Conservation (phyloP, 306 rosid genomes). For the Arachis stenosperma region DNA sequence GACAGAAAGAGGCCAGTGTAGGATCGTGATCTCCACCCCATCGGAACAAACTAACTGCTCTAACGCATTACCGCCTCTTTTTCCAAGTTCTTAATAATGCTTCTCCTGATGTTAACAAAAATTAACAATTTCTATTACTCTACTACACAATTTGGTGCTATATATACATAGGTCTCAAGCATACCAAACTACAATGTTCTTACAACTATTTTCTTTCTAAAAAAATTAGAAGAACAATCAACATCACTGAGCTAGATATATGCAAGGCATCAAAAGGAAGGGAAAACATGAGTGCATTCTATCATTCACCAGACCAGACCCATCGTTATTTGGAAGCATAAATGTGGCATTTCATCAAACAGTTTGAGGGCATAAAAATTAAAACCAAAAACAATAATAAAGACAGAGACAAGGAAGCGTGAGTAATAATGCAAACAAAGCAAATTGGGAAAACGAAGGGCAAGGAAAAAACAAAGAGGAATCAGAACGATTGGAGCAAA, state of each 20-base stretch:
- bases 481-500: no score
- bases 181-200: neutral
- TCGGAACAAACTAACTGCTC: constrained; percentile 28
- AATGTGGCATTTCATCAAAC: constrained; percentile 6
- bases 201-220: no score
- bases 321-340: neutral
- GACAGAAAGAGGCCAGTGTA: constrained; percentile 36
- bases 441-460: no score
- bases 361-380: neutral
- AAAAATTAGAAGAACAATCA: neutral
- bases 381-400: neutral
- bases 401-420: no score
- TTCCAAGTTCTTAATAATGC: neutral
- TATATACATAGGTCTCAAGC: neutral
- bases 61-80: neutral
- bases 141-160: no score
- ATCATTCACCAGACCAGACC: neutral
- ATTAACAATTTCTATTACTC: neutral
- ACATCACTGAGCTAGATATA: neutral
- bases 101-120: neutral
- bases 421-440: no score
- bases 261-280: neutral
- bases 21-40: constrained; percentile 52
- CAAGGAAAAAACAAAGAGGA: no score
- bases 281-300: neutral